Evolutionary conservation across 2,329 filamentous ascomycete species (phyloP), one percentile per base, ranked within the genome.

Genomic region (Fusarium keratoplasticum): DNA sequence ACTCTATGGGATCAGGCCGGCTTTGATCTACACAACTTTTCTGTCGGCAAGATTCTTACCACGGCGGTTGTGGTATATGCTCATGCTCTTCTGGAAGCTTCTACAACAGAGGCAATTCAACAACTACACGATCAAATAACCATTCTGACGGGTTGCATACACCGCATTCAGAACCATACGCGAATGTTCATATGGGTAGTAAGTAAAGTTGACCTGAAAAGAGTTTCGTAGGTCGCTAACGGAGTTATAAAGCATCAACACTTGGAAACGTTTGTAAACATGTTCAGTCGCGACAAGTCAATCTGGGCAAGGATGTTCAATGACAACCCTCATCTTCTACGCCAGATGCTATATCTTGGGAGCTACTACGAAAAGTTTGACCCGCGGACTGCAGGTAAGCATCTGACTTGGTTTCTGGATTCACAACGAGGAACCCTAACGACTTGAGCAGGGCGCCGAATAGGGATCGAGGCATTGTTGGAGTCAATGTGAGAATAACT

Each of bases 1-100:
- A 36, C 31, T 16, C 14, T 31, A 16, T 64, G 54, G 50, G 50
- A 47, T 2, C 20, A 50, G 14, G 52, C 35, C 2, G 20, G 52
- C 8, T 59, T 64, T 44, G 62, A 64, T 11, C 62, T 64, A 6
- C 62, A 64, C 18, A 64, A 64, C 20, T 47, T 64, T n/a, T 64
- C 62, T 14, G 18, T 64, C 10, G 62, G 62, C 38, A 57, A 64
- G 38, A 64, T 64, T 4, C n/a, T 64, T 10, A 64, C 62, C 29
- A 44, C 57, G 14, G 25, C 62, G 5, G 38, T 31, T 25, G 62
- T 64, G 18, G 62, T 64, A 13, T 27, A 42, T 16, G 38, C 61
- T 5, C 61, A 63, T 20, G 54, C 54, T n/a, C 16, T 58, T 5
- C 35, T 58, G 20, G 54, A 27, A 36, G 33, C 54, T 4, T 25